phyloP scores from a whole-genome alignment of 495 filamentous ascomycete species.

The Annulohypoxylon stygium region DNA sequence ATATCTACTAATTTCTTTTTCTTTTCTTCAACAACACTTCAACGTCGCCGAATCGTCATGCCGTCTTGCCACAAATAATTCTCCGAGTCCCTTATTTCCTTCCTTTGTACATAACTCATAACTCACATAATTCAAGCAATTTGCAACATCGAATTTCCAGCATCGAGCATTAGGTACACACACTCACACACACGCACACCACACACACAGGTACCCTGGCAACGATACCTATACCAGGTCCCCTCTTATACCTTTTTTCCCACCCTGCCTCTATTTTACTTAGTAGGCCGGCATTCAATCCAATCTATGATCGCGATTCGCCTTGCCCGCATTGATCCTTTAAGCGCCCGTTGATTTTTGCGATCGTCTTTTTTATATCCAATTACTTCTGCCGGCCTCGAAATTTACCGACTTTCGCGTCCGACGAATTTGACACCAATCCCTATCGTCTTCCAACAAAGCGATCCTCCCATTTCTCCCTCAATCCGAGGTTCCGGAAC shows the following conservation, averaged over 20 bases:
- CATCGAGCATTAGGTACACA: neutral
- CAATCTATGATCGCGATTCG: slow-evolving; percentile 34
- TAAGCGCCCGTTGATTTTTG: slow-evolving; percentile 21
- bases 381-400: neutral
- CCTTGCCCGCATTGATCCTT: slow-evolving; percentile 29
- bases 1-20: neutral
- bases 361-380: slow-evolving; percentile 14
- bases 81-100: neutral
- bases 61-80: neutral
- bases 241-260: slow-evolving; percentile 45
- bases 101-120: neutral
- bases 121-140: neutral
- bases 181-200: neutral
- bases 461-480: neutral
- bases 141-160: slow-evolving; percentile 24
- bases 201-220: neutral
- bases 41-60: slow-evolving; percentile 2
- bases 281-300: neutral
- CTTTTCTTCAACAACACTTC: neutral
- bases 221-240: slow-evolving; percentile 26
- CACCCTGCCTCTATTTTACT: neutral
- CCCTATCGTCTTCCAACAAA: neutral
- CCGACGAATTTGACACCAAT: slow-evolving; percentile 8
- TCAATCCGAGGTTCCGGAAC: slow-evolving; percentile 6
- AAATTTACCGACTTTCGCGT: neutral